Conservation (phyloP, 192 early-diverging fungal genomes). For the Coemansia pectinata region DNA sequence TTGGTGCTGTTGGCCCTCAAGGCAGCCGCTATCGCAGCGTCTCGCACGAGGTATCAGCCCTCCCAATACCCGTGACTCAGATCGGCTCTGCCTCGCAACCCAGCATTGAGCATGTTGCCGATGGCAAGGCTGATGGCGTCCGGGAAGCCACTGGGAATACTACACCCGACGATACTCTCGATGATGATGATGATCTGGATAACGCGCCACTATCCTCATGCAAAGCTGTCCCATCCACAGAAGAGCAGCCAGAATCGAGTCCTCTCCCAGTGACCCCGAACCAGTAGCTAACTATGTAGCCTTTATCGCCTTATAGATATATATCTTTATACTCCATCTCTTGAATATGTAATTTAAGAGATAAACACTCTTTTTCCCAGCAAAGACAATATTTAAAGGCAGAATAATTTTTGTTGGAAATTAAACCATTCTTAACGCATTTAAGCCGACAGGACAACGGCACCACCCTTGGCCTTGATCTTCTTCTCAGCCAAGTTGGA, state of each 20-base stretch:
- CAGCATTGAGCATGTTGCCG: neutral
- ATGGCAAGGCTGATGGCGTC: neutral
- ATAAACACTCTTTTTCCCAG: neutral
- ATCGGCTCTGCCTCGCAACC: constrained; percentile 10
- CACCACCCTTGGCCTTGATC: constrained; percentile 97
- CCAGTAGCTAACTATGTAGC: neutral
- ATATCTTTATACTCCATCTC: neutral
- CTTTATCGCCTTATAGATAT: neutral
- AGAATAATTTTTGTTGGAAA: constrained; percentile 14
- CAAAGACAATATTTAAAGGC: neutral
- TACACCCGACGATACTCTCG: neutral
- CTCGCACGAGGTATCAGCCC: constrained; percentile 38
- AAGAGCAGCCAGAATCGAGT: neutral
- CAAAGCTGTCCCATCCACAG: neutral
- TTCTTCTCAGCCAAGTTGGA: constrained; percentile 94
- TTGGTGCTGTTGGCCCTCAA: constrained; percentile 13
- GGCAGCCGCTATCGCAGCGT: constrained; percentile 42
- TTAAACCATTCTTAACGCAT: constrained; percentile 6
- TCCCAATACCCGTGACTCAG: constrained; percentile 7
- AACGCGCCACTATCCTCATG: neutral
- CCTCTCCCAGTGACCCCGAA: neutral
- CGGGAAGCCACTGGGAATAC: neutral
- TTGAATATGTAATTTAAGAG: neutral
- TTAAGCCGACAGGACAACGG: constrained; percentile 57
- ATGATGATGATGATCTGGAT: neutral